Evolutionary conservation across 169 alveolate species (phyloP).

Genomic region (Fabrea salina): DNA sequence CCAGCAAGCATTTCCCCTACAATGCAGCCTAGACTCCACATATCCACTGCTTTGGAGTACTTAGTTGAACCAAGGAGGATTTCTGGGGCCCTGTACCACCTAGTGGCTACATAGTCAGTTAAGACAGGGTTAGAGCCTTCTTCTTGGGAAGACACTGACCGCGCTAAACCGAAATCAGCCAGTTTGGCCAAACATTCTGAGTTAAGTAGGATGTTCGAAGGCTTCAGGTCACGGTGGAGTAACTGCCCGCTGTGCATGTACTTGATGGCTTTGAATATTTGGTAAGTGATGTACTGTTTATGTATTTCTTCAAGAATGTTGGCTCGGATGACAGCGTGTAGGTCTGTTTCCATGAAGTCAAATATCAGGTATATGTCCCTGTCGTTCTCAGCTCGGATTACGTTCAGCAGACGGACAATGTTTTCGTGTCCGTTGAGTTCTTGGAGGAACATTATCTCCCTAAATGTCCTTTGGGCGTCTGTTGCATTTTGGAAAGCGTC

Average conservation of each 20-base stretch:
- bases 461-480: constrained; percentile 98
- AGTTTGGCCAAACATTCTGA: constrained; percentile 97
- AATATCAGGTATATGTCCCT: constrained; percentile 97
- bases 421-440: constrained; percentile 93
- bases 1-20: constrained; percentile 95
- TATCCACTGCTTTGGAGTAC: constrained; percentile 98
- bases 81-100: constrained; percentile 99
- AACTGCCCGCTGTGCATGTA: constrained; percentile 94
- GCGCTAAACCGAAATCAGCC: constrained; percentile 97
- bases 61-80: constrained; percentile 93
- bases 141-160: constrained; percentile 84
- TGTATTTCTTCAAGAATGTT: constrained; percentile 95
- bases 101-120: constrained; percentile 98
- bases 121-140: constrained; percentile 83
- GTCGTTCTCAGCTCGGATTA: constrained; percentile 96
- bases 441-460: constrained; percentile 97
- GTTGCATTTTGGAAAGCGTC: constrained; percentile 99
- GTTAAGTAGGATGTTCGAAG: constrained; percentile 95
- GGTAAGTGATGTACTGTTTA: constrained; percentile 90
- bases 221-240: constrained; percentile 98
- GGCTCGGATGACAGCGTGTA: constrained; percentile 98
- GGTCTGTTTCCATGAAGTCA: constrained; percentile 97
- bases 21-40: constrained; percentile 99
- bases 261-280: constrained; percentile 90
- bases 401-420: constrained; percentile 91